phyloP scores from a whole-genome alignment of 2,329 filamentous ascomycete species.

The Trichocomaceae sp. region DNA sequence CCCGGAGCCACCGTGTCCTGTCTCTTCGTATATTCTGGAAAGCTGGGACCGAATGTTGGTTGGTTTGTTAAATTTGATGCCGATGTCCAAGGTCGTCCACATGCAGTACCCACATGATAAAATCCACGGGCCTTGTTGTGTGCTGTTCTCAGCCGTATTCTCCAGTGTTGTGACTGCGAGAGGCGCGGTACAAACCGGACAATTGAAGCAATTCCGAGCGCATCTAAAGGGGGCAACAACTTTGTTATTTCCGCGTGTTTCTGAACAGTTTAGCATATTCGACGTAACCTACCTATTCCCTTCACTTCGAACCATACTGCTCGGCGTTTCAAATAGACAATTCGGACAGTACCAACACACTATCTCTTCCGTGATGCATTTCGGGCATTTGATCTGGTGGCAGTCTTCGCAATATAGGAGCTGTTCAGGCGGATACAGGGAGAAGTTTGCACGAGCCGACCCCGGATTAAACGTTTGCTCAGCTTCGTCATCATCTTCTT shows the following conservation, averaged over 20 bases:
- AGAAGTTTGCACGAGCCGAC: constrained; percentile 78
- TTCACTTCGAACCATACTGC: constrained; percentile 84
- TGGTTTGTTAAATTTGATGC: constrained; percentile 80
- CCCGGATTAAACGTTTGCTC: constrained; percentile 73
- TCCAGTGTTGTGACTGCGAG: constrained; percentile 69
- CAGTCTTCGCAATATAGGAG: constrained; percentile 97
- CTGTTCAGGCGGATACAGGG: constrained; percentile 86
- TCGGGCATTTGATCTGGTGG: constrained; percentile 86
- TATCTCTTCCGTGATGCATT: constrained; percentile 89
- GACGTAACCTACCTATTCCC: constrained; percentile 64
- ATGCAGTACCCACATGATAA: constrained; percentile 85
- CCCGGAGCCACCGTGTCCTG: constrained; percentile 33
- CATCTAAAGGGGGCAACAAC: constrained; percentile 52
- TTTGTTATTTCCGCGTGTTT: constrained; percentile 11
- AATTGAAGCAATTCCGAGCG: constrained; percentile 91
- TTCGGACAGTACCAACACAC: constrained; percentile 92
- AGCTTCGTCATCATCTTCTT: constrained; percentile 52
- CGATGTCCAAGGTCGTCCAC: constrained; percentile 86
- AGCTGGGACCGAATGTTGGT: constrained; percentile 81
- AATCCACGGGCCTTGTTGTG: constrained; percentile 59
- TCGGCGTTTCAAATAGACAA: constrained; percentile 93
- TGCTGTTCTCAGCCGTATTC: constrained; percentile 38
- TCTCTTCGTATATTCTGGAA: constrained; percentile 55
- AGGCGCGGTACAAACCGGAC: constrained; percentile 78
- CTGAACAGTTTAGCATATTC: background rate